Evolutionary conservation across 768 basidiomycete genomes (phyloP), one percentile per base, ranked within the genome.

Genomic region (Ephemerocybe angulata): DNA sequence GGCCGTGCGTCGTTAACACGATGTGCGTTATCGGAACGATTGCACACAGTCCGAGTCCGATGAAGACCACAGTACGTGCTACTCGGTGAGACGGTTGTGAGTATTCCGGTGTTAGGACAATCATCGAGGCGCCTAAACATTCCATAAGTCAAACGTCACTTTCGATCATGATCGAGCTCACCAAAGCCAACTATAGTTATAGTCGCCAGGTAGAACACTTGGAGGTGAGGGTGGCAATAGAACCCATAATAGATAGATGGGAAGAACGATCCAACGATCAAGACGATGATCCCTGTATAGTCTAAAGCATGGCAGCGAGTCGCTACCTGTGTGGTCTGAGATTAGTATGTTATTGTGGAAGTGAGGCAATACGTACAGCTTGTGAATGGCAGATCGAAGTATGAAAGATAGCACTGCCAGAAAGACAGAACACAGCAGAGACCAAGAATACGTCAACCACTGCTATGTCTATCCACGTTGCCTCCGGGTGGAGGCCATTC

Each of bases 221-320:
- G 83, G 49, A 75, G 72, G 35, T 69, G 62, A 7, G 78, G 74
- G 28, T 86, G 75, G 63, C 88, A 90, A 70, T 79, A 88, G 69
- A 90, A 90, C 2, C 82, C 86, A 65, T 91, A 93, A 64, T 87
- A 88, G 37, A 94, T 72, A 58, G 77, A 82, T 5, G 92, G 88
- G 60, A 83, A 83, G 67, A 86, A 87, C 30, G 90, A 92, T 24
- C 92, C 93, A 41, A 88, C 84, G 38, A 76, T 90, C 53, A 91
- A 77, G 29, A 85, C 78, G 47, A 87, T 80, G 59, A 96, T 96
- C 11, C 93, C 93, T 27, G 88, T 72, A 67, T 94, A 88, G 69
- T 89, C 90, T 42, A 87, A 70, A 15, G 79, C 76, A 65, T 88
- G 81, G 65, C 84, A 91, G 50, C 71, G 71, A 33, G 76, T 68